These are phyloP conservation scores for Hysterium pulicare DNA, from an alignment of 2,329 filamentous ascomycete genomes.

Conservation along the genomic window DNA sequence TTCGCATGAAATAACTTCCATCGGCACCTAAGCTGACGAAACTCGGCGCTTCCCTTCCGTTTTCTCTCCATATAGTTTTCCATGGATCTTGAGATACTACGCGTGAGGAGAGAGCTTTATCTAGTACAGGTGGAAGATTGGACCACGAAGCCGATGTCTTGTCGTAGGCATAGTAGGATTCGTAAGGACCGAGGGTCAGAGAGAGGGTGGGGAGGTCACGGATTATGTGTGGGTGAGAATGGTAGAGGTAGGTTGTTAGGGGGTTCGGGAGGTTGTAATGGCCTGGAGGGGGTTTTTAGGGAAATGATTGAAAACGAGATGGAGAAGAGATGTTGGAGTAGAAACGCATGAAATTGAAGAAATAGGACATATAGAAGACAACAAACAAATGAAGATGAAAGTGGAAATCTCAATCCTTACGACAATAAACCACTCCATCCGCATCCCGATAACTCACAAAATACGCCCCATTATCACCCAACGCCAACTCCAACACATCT, in stretches of 20 bases:
- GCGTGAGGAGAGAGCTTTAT: conserved; percentile 22
- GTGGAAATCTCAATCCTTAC: conserved; percentile 11
- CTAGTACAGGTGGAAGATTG: conserved; percentile 24
- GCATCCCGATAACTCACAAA: conserved; percentile 26
- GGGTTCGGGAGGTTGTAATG: conserved; percentile 33
- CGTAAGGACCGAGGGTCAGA: conserved; percentile 26
- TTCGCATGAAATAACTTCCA: conserved; percentile 31
- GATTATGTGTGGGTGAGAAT: conserved; percentile 20
- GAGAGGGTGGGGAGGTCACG: conserved; percentile 26
- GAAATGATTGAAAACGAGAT: neutral
- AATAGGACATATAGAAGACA: neutral
- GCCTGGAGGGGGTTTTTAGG: conserved; percentile 7
- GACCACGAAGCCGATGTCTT: conserved; percentile 23
- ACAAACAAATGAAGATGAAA: neutral
- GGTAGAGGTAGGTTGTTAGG: conserved; percentile 26
- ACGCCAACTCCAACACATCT: conserved; percentile 25
- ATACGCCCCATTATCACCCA: conserved; percentile 23
- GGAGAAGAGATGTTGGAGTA: neutral
- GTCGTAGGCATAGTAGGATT: conserved; percentile 30
- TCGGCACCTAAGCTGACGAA: conserved; percentile 29
- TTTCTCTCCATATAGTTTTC: conserved; percentile 25
- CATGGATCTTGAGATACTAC: conserved; percentile 21
- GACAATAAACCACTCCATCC: conserved; percentile 14
- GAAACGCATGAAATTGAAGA: neutral
- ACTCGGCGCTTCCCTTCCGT: conserved; percentile 22